Evolutionary conservation across 345 rosid genomes (phyloP).

Genomic region (Conringia planisiliqua): DNA sequence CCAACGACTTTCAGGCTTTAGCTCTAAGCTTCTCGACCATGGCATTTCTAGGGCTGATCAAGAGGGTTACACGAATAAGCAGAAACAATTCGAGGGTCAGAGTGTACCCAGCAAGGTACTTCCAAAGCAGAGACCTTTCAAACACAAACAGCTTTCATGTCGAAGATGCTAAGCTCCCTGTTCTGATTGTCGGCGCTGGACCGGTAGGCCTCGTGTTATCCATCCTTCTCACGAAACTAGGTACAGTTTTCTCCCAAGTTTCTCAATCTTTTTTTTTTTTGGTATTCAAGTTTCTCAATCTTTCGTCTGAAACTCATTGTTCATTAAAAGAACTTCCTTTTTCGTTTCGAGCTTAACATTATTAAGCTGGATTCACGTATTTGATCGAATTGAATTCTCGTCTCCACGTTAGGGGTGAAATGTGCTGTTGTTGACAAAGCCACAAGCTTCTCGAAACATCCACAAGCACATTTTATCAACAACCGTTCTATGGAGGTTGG

Average conservation of each 20-base stretch:
- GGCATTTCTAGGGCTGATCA: conserved; percentile 48
- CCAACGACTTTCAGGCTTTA: background rate
- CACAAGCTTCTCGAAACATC: conserved; percentile 62
- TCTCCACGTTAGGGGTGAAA: conserved; percentile 52
- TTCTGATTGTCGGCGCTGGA: conserved; percentile 90
- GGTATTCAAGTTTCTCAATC: background rate
- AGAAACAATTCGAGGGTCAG: conserved; percentile 32
- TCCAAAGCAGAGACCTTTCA: conserved; percentile 41
- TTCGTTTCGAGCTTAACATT: background rate
- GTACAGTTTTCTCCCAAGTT: conserved; percentile 28
- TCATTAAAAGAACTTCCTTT: background rate
- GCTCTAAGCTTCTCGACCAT: conserved; percentile 23
- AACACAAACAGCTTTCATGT: conserved; percentile 12
- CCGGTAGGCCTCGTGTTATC: conserved; percentile 94
- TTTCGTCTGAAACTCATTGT: too few species aligned
- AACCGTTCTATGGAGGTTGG: conserved; percentile 95
- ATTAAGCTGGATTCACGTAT: background rate
- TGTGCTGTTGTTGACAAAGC: conserved; percentile 79
- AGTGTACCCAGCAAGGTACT: conserved; percentile 25
- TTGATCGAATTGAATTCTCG: conserved; percentile 1
- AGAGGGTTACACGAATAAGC: conserved; percentile 36
- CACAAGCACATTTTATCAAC: conserved; percentile 97
- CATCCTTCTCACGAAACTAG: conserved; percentile 73
- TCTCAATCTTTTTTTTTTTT: background rate
- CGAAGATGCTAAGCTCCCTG: conserved; percentile 58